Percentiles rank a stretch among this genome's conserved stretches.
These are phyloP conservation scores for Cercospora nicotianae DNA, from an alignment of 2,329 filamentous ascomycete genomes.

Conservation along the genomic window DNA sequence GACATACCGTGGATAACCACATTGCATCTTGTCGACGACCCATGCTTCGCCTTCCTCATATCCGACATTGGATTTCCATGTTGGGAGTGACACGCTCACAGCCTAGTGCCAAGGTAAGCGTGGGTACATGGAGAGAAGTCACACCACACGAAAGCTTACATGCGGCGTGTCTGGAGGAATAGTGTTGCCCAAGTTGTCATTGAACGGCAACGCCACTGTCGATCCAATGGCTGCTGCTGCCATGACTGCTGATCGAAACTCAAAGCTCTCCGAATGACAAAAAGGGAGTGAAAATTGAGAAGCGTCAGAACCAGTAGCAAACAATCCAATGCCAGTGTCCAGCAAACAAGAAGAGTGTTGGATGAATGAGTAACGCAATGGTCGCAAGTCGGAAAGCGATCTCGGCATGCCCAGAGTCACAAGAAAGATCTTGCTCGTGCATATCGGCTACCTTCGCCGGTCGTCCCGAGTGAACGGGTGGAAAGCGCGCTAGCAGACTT, in stretches of 20 bases:
- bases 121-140: background rate
- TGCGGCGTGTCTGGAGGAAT: slow-evolving; percentile 78
- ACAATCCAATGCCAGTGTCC: background rate
- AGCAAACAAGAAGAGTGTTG: background rate
- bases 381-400: background rate
- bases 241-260: too few relatives aligned
- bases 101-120: slow-evolving; percentile 58
- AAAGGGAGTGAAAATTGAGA: background rate
- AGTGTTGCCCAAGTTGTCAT: slow-evolving; percentile 58
- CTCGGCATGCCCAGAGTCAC: slow-evolving; percentile 4
- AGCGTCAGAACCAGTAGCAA: background rate
- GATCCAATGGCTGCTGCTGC: slow-evolving; percentile 20
- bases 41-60: slow-evolving; percentile 91
- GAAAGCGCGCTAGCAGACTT: background rate
- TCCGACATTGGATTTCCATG: slow-evolving; percentile 85
- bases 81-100: slow-evolving; percentile 91
- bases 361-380: background rate
- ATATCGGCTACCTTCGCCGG: background rate
- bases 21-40: slow-evolving; percentile 82
- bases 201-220: slow-evolving; percentile 34
- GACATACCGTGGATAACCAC: slow-evolving; percentile 79
- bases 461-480: background rate
- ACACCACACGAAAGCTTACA: slow-evolving; percentile 53
- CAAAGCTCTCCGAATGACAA: background rate
- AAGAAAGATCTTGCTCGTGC: slow-evolving; percentile 6